Evolutionary conservation across 352 stramenopile genomes (phyloP).

Genomic region (Pythium scleroteichum): DNA sequence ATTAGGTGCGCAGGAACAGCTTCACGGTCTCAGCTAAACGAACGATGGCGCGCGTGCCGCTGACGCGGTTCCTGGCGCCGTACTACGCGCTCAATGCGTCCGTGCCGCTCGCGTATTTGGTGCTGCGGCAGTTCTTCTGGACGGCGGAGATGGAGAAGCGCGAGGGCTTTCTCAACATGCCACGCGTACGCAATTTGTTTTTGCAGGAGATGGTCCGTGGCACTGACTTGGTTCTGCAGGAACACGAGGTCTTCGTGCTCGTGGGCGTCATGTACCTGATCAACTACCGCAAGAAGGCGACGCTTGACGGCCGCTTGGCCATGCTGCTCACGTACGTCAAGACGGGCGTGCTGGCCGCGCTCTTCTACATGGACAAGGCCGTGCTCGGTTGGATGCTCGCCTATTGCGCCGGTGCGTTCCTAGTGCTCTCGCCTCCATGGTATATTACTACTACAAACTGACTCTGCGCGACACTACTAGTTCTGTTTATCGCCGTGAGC

Average conservation of each 20-base stretch:
- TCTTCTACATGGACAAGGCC: conserved; percentile 68
- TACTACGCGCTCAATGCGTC: conserved; percentile 72
- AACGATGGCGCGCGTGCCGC: conserved; percentile 8
- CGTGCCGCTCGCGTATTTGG: conserved; percentile 55
- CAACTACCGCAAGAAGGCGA: conserved; percentile 82
- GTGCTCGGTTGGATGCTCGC: conserved; percentile 65
- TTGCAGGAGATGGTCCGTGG: too few species aligned
- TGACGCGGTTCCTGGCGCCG: conserved; percentile 56
- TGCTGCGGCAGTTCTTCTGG: conserved; percentile 42
- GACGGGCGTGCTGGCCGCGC: conserved; percentile 48
- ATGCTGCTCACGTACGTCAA: conserved; percentile 77
- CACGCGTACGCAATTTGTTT: conserved; percentile 43
- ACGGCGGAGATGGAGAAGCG: conserved; percentile 46
- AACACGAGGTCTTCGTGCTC: conserved; percentile 75
- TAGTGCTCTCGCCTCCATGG: neutral
- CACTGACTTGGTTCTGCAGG: too few species aligned
- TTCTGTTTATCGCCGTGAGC: conserved; percentile 59
- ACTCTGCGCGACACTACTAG: conserved; percentile 26
- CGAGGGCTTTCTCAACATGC: conserved; percentile 67
- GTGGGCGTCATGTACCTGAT: conserved; percentile 51
- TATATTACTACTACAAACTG: neutral
- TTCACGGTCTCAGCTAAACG: neutral
- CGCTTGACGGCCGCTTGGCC: conserved; percentile 58
- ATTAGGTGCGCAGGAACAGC: neutral
- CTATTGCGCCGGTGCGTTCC: conserved; percentile 53